Percentiles rank a stretch among this genome's conserved stretches.
These are phyloP conservation scores for Ogataea allantospora DNA, from an alignment of 805 yeast genomes.

Conservation along the genomic window DNA sequence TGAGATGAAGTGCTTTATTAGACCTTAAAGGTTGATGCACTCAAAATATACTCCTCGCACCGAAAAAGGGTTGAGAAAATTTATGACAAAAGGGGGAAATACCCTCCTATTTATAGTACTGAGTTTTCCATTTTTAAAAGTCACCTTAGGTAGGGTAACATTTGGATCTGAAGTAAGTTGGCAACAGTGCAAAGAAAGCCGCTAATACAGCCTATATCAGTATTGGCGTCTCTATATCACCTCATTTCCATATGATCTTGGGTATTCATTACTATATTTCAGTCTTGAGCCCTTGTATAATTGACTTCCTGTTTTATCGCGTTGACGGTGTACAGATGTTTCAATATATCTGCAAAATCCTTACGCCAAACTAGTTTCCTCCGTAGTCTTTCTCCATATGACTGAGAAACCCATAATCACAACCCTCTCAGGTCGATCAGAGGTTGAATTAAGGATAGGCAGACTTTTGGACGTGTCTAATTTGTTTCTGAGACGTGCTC, in stretches of 20 bases:
- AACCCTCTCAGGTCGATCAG: neutral
- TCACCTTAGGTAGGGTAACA: conserved; percentile 14
- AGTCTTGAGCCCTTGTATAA: too few species aligned
- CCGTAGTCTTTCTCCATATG: neutral
- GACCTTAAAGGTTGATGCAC: conserved; percentile 5
- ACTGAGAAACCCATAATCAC: neutral
- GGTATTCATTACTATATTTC: too few species aligned
- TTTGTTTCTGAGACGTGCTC: conserved; percentile 21
- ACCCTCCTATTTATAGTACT: conserved; percentile 24
- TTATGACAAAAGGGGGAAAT: conserved; percentile 14
- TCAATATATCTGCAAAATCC: too few species aligned
- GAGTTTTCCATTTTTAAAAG: conserved; percentile 2
- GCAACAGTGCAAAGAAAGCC: too few species aligned
- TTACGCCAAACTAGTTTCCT: conserved; percentile 1
- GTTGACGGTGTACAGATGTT: conserved; percentile 1
- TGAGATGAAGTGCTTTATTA: conserved; percentile 8
- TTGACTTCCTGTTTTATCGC: too few species aligned
- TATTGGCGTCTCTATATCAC: too few species aligned
- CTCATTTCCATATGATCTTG: too few species aligned
- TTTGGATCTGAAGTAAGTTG: neutral
- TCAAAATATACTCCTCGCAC: conserved; percentile 10
- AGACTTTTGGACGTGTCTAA: conserved; percentile 13
- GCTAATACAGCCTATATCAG: too few species aligned
- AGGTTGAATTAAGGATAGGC: conserved; percentile 3
- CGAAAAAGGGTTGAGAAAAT: conserved; percentile 5